Percentiles rank a stretch among this genome's conserved stretches.
phyloP scores from a whole-genome alignment of 192 early-diverging fungal species.

The Linnemannia exigua region DNA sequence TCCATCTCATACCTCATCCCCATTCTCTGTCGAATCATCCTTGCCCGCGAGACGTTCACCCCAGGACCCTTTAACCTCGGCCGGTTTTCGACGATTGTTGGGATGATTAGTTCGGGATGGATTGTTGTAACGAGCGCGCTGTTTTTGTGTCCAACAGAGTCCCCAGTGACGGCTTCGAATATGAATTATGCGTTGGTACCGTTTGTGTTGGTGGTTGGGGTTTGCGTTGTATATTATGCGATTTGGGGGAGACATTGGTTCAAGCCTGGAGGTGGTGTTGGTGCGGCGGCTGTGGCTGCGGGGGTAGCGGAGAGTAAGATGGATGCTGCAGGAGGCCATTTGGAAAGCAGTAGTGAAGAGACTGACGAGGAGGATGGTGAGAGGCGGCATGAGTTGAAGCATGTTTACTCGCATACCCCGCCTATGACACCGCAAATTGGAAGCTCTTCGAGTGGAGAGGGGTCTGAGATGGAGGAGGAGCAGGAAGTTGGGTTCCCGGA shows the following conservation, averaged over 20 bases:
- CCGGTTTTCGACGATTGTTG: constrained; percentile 36
- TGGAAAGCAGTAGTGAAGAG: neutral
- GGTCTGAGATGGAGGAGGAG: neutral
- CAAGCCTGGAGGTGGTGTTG: constrained; percentile 17
- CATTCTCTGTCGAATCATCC: constrained; percentile 60
- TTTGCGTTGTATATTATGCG: constrained; percentile 51
- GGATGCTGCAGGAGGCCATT: neutral
- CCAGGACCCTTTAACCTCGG: constrained; percentile 63
- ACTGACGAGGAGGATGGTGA: neutral
- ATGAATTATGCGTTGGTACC: constrained; percentile 59
- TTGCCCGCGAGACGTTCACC: constrained; percentile 54
- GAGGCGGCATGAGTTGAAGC: neutral
- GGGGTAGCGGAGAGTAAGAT: neutral
- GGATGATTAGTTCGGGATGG: constrained; percentile 47
- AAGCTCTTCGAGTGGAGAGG: neutral
- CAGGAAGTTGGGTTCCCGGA: neutral
- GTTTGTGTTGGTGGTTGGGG: constrained; percentile 58
- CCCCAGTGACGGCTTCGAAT: constrained; percentile 53
- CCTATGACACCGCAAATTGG: neutral
- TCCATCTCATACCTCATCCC: constrained; percentile 63
- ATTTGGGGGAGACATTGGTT: constrained; percentile 66
- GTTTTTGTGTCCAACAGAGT: constrained; percentile 58
- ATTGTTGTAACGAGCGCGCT: constrained; percentile 52
- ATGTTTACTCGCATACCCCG: constrained; percentile 3
- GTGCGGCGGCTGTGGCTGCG: neutral